phyloP scores from a whole-genome alignment of 1,139 yeast species.

The Arxiozyma heterogenica region DNA sequence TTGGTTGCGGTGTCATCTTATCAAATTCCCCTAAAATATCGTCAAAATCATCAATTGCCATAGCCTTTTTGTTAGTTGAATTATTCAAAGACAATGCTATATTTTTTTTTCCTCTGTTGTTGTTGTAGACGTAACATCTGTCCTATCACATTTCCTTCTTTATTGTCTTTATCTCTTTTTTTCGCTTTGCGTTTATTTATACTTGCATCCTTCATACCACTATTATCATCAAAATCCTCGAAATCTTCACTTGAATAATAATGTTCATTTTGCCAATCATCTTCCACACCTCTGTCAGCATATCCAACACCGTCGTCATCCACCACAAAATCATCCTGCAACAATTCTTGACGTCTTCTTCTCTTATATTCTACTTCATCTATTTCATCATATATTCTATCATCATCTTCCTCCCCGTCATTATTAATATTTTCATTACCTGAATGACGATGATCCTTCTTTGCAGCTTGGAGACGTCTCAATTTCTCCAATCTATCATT shows the following conservation, averaged over 20 bases:
- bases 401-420: constrained; percentile 29
- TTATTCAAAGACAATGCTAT: constrained; percentile 13
- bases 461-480: constrained; percentile 20
- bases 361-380: constrained; percentile 72
- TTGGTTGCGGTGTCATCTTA: not conserved
- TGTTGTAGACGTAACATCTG: constrained; percentile 25
- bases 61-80: constrained; percentile 25
- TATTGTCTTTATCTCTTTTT: constrained; percentile 7
- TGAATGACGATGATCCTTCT: constrained; percentile 5
- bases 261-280: constrained; percentile 42
- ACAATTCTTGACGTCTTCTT: constrained; percentile 68
- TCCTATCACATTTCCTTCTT: constrained; percentile 14
- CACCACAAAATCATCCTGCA: constrained; percentile 87
- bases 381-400: constrained; percentile 68
- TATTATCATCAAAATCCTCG: constrained; percentile 11
- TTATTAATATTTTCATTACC: constrained; percentile 11
- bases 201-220: constrained; percentile 24
- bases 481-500: constrained; percentile 21
- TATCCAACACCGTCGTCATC: constrained; percentile 82
- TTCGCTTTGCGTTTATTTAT: constrained; percentile 30
- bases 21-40: constrained; percentile 42
- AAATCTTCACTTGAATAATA: constrained; percentile 29
- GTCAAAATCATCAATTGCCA: constrained; percentile 35
- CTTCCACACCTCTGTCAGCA: constrained; percentile 85
- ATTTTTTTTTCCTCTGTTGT: constrained; percentile 8